These are phyloP conservation scores for Auriscalpium microsporum DNA, from an alignment of 768 basidiomycete species.

Conservation along the genomic window DNA sequence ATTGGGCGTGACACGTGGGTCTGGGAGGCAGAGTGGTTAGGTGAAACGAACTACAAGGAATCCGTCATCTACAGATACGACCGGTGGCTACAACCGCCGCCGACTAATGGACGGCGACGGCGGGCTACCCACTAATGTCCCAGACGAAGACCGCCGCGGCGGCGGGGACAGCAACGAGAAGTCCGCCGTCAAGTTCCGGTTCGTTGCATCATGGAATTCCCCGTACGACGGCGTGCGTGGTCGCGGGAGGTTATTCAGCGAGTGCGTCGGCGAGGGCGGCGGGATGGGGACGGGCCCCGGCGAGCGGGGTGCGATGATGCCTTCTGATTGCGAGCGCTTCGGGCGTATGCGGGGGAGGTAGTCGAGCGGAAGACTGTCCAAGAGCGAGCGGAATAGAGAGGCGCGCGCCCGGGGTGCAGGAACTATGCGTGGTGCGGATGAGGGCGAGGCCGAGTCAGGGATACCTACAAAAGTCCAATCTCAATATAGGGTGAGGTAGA, in stretches of 20 bases:
- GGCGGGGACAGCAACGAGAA: constrained; percentile 17
- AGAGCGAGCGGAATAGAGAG: constrained; percentile 63
- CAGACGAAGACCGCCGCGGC: constrained; percentile 9
- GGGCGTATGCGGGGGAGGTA: constrained; percentile 37
- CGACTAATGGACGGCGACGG: no score
- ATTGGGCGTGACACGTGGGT: no score
- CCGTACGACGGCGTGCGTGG: constrained; percentile 10
- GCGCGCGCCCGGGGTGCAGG: constrained; percentile 34
- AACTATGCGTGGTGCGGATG: constrained; percentile 16
- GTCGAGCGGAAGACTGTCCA: constrained; percentile 36
- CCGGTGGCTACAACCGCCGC: no score
- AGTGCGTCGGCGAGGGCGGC: constrained; percentile 13
- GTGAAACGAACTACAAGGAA: no score
- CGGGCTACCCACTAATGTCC: no score
- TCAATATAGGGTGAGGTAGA: constrained; percentile 5
- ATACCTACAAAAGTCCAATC: background rate
- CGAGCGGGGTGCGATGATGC: constrained; percentile 60
- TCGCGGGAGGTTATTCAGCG: constrained; percentile 8
- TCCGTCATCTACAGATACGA: no score
- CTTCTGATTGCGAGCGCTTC: constrained; percentile 49
- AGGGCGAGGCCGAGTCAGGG: constrained; percentile 11
- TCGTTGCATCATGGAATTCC: constrained; percentile 8
- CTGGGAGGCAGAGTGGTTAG: no score
- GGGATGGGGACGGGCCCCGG: constrained; percentile 24
- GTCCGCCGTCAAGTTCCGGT: constrained; percentile 13